These are phyloP conservation scores for Didymella pomorum DNA, from an alignment of 2,329 filamentous ascomycete species.

Conservation along the genomic window DNA sequence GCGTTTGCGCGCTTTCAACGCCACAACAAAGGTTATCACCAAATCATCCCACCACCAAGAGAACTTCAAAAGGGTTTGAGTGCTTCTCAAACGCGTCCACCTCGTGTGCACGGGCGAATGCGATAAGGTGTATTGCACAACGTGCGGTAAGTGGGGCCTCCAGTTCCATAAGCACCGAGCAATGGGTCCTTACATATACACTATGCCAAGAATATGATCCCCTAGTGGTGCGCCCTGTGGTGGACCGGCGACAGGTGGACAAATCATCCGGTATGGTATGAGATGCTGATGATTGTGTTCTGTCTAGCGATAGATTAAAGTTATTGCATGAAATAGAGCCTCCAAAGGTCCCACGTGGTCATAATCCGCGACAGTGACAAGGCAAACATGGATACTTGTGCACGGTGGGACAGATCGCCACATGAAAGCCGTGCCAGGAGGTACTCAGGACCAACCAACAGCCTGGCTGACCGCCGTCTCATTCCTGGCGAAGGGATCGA, in stretches of 20 bases:
- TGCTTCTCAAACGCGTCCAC: not conserved
- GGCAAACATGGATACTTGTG: constrained; percentile 2
- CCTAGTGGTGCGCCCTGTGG: not conserved
- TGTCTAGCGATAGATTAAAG: not conserved
- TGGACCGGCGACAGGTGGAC: not conserved
- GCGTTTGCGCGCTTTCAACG: constrained; percentile 34
- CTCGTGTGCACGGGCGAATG: not conserved
- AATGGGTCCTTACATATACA: constrained; percentile 1
- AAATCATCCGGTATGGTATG: not conserved
- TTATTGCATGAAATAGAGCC: not conserved
- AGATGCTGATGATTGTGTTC: not conserved
- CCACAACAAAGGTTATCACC: constrained; percentile 8
- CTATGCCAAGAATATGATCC: not conserved
- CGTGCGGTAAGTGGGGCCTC: not conserved
- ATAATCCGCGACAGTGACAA: not conserved
- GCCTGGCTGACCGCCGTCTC: constrained; percentile 13
- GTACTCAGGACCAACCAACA: not conserved
- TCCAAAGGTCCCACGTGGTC: constrained; percentile 4
- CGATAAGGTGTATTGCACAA: not conserved
- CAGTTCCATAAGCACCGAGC: constrained; percentile 3
- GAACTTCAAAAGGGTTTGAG: not conserved
- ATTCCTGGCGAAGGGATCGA: constrained; percentile 63
- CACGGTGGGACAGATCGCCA: not conserved
- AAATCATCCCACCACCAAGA: constrained; percentile 13
- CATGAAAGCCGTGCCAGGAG: not conserved